A percentile compares a stretch with the other conserved stretches of the same genome.
phyloP scores from a whole-genome alignment of 129 eudicot genomes.

The Lactuca saligna region DNA sequence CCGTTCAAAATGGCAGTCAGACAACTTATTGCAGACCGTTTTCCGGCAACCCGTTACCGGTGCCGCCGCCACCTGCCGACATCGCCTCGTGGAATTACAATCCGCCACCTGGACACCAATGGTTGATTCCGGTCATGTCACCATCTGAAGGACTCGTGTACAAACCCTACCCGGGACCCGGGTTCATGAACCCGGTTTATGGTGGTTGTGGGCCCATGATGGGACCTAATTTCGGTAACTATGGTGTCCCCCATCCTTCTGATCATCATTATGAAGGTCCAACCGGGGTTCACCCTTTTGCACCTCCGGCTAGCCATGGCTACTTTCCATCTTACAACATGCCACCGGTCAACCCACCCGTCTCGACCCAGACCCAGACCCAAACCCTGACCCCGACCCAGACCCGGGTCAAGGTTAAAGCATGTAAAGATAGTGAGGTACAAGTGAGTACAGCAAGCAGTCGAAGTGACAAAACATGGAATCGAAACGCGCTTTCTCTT shows the following conservation, averaged over 20 bases:
- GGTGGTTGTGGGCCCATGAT: constrained; percentile 59
- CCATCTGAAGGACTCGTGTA: constrained; percentile 94
- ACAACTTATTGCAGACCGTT: constrained; percentile 42
- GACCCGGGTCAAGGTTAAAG: constrained; percentile 20
- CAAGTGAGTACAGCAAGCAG: constrained; percentile 82
- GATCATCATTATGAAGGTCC: constrained; percentile 44
- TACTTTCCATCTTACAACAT: constrained; percentile 69
- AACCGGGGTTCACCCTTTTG: constrained; percentile 42
- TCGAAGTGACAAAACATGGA: constrained; percentile 47
- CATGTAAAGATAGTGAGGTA: constrained; percentile 47
- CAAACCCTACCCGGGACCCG: constrained; percentile 83
- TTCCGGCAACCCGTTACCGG: constrained; percentile 29
- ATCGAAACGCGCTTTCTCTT: constrained; percentile 58
- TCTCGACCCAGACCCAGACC: constrained; percentile 32
- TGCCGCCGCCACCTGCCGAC: constrained; percentile 42
- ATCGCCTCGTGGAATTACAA: constrained; percentile 52
- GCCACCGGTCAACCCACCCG: constrained; percentile 58
- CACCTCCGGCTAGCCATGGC: constrained; percentile 60
- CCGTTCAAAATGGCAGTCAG: constrained; percentile 55
- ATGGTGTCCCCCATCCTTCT: constrained; percentile 48
- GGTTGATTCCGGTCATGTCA: constrained; percentile 90
- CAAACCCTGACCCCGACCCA: constrained; percentile 21
- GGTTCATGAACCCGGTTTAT: constrained; percentile 46
- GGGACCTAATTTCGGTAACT: constrained; percentile 40
- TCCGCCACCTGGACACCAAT: constrained; percentile 72